Base-by-base conservation (phyloP, 306 rosid species). In the Vigna unguiculata region DNA sequence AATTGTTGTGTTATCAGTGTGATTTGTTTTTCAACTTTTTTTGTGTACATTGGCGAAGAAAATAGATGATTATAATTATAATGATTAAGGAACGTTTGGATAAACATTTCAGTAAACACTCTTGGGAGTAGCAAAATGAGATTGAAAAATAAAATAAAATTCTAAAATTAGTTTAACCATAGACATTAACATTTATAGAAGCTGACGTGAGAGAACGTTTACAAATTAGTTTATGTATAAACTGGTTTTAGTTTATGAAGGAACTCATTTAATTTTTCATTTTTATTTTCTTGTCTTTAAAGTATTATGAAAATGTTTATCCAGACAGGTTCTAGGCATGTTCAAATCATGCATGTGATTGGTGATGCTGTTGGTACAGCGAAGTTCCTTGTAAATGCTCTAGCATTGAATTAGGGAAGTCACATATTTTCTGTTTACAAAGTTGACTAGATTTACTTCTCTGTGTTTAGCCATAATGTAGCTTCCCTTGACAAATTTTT, bases 21-120 rank as follows among this genome's bases (percentile, higher is more conserved):
- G 24, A 28, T 14, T 57, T 41, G 14, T 2, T 22, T 49, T 60
- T 49, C 43, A 19, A 49, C 32, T 28, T 28, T 69, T 63, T 5
- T 62, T 12, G 49, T 59, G 7, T 71, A 43, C 54, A 12, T 71
- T 70, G 46, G 55, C 43, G 11, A 65, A 65, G 61, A 24, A 32
- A 64, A 14, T 28, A 25, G 2, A 40, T 17, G 63, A 7, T 46
- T 69, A 8, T 19, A 20, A 7, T 63, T 49, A 20, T 47, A 15
- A 32, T 21, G 66, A 51, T 58, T 47, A 57, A 58, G 63, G 47
- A 40, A 40, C 10, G 6, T 43, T 4, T 43, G 48, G 13, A 40
- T 40, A 40, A 40, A 9, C 45, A 8, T 43, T 12, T 43, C 2
- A 43, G 0, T 12, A 43, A 12, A 43, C 15, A 12, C 5, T 10